Evolutionary conservation across 495 filamentous ascomycete species (phyloP), one percentile per base, ranked within the genome.

Genomic region (Hyaloscypha bicolor): DNA sequence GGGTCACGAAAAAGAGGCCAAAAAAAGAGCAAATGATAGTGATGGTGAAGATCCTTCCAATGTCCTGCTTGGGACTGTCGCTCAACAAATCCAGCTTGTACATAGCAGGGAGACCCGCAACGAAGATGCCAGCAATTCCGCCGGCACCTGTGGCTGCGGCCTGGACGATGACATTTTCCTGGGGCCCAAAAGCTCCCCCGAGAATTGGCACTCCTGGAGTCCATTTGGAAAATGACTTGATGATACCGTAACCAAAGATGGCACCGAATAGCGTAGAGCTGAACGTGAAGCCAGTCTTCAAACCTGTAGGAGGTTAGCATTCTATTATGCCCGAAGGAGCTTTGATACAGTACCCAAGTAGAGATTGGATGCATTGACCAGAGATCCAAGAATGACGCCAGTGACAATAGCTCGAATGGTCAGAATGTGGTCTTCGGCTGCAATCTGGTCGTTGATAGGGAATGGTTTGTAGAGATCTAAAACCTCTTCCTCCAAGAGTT

Each of bases 231-330:
- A 82, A 71, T 60, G 83, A 77, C 63, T 88, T 89, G 66, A 90
- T 69, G 62, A 90, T 81, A n/a, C 82, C 86, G 63, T 88, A 90
- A 56, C 88, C 88, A 70, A 89, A 86, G 60, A 90, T 89, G 6
- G 88, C 82, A 22, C 84, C 84, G 64, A 87, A 87, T 66, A 87
- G 79, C 66, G 79, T 83, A 56, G 87, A 85, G 57, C 79, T 75
- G 71, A 90, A 88, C 21, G 83, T 89, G 76, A 86, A 90, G 31
- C 88, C 88, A 51, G 87, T 87, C 74, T 89, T 89, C 31, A 90
- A 78, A 75, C 88, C 81, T 80, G 59, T 16, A 16, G 59, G 12
- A 69, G 11, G 63, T 83, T 45, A 79, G 75, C 63, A 39, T 55
- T 19, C 42, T 48, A 4, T 48, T 8, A 19, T 48, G 16, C 11